Evolutionary conservation across 352 stramenopile species (phyloP).

Genomic region (Pythium monospermum): DNA sequence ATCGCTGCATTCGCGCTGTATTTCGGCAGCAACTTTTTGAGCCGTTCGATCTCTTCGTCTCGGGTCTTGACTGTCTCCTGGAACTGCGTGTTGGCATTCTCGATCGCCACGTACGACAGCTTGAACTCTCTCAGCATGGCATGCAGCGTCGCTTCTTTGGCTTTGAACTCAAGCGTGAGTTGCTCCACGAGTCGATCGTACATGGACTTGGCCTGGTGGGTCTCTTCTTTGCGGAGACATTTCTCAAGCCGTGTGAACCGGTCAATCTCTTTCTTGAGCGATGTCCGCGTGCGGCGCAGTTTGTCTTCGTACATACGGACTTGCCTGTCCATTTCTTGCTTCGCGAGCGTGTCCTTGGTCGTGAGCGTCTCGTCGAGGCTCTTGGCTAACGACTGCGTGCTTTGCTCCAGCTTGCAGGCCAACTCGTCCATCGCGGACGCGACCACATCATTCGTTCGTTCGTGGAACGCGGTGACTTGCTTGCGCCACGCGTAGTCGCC

Average conservation of each 20-base stretch:
- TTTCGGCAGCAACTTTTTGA: slow-evolving; percentile 49
- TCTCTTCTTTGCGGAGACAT: slow-evolving; percentile 57
- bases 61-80: slow-evolving; percentile 39
- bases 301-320: slow-evolving; percentile 46
- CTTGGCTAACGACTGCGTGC: slow-evolving; percentile 27
- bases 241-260: slow-evolving; percentile 52
- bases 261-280: slow-evolving; percentile 62
- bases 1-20: background rate
- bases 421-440: slow-evolving; percentile 21
- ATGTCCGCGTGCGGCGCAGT: slow-evolving; percentile 37
- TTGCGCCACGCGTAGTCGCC: slow-evolving; percentile 61
- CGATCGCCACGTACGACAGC: slow-evolving; percentile 38
- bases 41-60: slow-evolving; percentile 36
- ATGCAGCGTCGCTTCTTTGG: slow-evolving; percentile 39
- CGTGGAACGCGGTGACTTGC: slow-evolving; percentile 42
- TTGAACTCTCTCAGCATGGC: slow-evolving; percentile 45
- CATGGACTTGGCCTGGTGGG: slow-evolving; percentile 39
- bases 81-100: slow-evolving; percentile 48
- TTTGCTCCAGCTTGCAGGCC: slow-evolving; percentile 19
- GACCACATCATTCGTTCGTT: slow-evolving; percentile 40
- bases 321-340: slow-evolving; percentile 35
- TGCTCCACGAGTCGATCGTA: slow-evolving; percentile 42
- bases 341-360: slow-evolving; percentile 26
- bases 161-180: slow-evolving; percentile 34
- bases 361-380: slow-evolving; percentile 37